Evolutionary conservation across 2,329 filamentous ascomycete genomes (phyloP), one percentile per base, ranked within the genome.

Genomic region (Magnaporthales sp.): DNA sequence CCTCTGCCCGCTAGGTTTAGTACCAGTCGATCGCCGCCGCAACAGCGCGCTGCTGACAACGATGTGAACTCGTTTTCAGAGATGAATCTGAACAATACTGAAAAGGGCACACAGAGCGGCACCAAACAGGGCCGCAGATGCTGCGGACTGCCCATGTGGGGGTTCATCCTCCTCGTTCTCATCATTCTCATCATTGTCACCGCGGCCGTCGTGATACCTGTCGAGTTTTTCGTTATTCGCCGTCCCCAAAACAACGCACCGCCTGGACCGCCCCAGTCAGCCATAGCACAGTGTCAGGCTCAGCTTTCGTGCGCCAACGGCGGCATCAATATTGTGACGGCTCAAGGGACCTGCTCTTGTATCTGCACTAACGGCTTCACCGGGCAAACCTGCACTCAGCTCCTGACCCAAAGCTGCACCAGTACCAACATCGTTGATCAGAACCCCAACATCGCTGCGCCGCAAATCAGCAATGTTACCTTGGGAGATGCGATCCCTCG

Each of bases 331-430:
- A 85, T 94, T 19, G 77, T 92, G 24, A 70, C 71, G 11, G 86
- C 84, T 19, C 81, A 86, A 67, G 84, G 86, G 3, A 80, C 84
- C 24, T 98, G 94, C 78, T 89, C 89, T 13, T 99, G 94, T 75
- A 87, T 97, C 60, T 99, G 94, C 77, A 87, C 89, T 26, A 93
- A 95, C 72, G 92, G 93, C 1, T 98, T 94, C 75, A 93, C 91
- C 0, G 84, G 84, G 15, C 77, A 78, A 26, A 80, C 83, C 68
- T 87, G 85, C 73, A 81, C 80, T 5, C 75, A 77, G 27, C 74
- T 77, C 1, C 80, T 80, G 63, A 75, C 80, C 0, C 76, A 80
- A 54, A 84, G 84, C 19, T 88, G 85, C 72, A 84, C 83, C 1
- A 84, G 82, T 1, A 82, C 83, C 10, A 78, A 80, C 30, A 84